These are phyloP conservation scores for Penicillium sp. DNA, from an alignment of 2,329 filamentous ascomycete genomes.

Conservation along the genomic window DNA sequence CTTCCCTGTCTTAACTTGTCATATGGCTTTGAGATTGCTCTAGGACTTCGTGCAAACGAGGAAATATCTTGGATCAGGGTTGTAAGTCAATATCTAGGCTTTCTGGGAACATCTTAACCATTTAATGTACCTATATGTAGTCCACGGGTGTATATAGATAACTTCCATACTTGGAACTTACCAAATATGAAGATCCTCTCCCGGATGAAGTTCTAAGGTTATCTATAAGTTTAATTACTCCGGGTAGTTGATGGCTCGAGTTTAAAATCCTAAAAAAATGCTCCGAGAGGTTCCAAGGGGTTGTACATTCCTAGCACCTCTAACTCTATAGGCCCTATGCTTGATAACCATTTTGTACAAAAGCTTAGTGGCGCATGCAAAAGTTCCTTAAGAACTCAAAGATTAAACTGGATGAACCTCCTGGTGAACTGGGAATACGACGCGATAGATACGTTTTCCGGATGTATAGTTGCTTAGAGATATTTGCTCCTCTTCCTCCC, in stretches of 20 bases:
- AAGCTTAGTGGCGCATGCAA: too few relatives aligned
- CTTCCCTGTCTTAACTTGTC: background rate
- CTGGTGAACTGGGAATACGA: too few relatives aligned
- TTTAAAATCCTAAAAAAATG: background rate
- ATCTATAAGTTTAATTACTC: background rate
- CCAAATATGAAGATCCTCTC: background rate
- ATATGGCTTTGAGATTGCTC: background rate
- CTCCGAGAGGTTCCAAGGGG: background rate
- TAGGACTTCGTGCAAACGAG: background rate
- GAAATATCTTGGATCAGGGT: background rate
- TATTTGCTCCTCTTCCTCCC: too few relatives aligned
- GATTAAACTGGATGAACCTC: too few relatives aligned
- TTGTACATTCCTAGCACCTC: background rate
- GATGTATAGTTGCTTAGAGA: too few relatives aligned
- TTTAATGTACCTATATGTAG: background rate
- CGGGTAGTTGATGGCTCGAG: background rate
- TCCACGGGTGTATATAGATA: background rate
- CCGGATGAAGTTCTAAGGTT: background rate
- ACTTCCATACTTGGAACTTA: background rate
- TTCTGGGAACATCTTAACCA: background rate
- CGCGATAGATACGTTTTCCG: too few relatives aligned
- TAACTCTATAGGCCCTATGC: too few relatives aligned
- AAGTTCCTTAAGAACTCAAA: too few relatives aligned
- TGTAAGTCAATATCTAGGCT: background rate
- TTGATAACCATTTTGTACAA: too few relatives aligned